Evolutionary conservation across 2,329 filamentous ascomycete genomes (phyloP), one percentile per base, ranked within the genome.

Genomic region (Orbilia blumenaviensis): DNA sequence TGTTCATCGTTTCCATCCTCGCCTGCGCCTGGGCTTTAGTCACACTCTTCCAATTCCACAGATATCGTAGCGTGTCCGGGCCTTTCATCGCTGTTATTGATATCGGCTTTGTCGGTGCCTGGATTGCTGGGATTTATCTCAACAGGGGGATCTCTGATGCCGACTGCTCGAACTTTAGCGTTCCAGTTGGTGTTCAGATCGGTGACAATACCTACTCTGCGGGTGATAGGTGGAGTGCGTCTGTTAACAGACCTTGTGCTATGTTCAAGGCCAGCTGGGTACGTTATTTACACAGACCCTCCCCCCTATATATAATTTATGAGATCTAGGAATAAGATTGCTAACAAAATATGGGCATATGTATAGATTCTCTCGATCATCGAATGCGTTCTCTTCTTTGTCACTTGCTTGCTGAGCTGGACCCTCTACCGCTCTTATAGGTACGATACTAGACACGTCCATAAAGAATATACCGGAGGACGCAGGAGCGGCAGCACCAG

Each of bases 231-330:
- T 86, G 88, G 72, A 83, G 86, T 44, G 81, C 89, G 42, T 83
- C 86, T 63, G 83, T 89, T 38, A 86, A 92, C 83, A 94, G 94
- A 86, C 88, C 89, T 3, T 98, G 94, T 84, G 88, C 91, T 58
- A 95, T 97, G 92, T 88, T 97, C 81, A 98, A 97, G 87, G 91
- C 94, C 0, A 87, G 86, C 79, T 98, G 93, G 84, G 94, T 93
- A 62, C 34, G 54, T 1, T 90, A 97, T 79, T 93, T 7, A 12
- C 14, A 10, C 3, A 2, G 42, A 23, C n/a, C 36, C 12, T 14
- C n/a, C 29, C 27, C 12, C 10, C 6, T 14, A 1, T 16, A 41
- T 38, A 18, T 1, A 12, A 23, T 3, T n/a, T 48, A n/a, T 16
- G 9, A 18, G 14, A 29, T 16, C n/a, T n/a, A n/a, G 21, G 16